Conservation (phyloP, 441 rosid species). For the Croton laevigatus region DNA sequence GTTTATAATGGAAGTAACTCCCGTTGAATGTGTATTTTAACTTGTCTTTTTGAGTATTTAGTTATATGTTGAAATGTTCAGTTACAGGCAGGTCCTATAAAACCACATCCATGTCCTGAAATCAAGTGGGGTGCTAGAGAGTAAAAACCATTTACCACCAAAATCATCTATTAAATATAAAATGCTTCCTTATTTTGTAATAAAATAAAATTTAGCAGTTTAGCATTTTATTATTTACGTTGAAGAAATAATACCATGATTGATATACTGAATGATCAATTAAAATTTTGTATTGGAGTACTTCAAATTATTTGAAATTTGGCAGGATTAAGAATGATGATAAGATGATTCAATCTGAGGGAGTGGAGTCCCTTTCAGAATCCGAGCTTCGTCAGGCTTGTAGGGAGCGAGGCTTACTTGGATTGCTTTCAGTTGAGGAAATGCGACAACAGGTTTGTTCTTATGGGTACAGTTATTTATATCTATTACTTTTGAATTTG, state of each 20-base stretch:
- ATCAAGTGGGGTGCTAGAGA: neutral
- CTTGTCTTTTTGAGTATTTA: neutral
- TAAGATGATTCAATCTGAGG: constrained; percentile 90
- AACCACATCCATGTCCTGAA: neutral
- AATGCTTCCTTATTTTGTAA: neutral
- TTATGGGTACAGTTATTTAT: neutral
- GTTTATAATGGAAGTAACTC: neutral
- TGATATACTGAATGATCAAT: constrained; percentile 11
- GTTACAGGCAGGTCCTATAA: neutral
- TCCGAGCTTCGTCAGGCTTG: constrained; percentile 92
- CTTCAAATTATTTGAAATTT: constrained; percentile 18
- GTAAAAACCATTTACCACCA: neutral
- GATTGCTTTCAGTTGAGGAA: constrained; percentile 85
- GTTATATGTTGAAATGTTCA: neutral
- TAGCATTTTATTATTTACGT: neutral
- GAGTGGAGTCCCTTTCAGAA: constrained; percentile 90
- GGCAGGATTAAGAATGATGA: constrained; percentile 91
- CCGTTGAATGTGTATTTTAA: neutral
- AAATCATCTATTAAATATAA: neutral
- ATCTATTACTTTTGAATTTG: neutral
- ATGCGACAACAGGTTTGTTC: constrained; percentile 79
- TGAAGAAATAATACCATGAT: constrained; percentile 8
- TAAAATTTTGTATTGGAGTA: neutral
- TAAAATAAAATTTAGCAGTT: neutral
- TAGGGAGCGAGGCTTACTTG: constrained; percentile 92